Percentiles rank a stretch among this genome's conserved stretches.
phyloP scores from a whole-genome alignment of 2,329 filamentous ascomycete genomes.

The Tolypocladium sp. region DNA sequence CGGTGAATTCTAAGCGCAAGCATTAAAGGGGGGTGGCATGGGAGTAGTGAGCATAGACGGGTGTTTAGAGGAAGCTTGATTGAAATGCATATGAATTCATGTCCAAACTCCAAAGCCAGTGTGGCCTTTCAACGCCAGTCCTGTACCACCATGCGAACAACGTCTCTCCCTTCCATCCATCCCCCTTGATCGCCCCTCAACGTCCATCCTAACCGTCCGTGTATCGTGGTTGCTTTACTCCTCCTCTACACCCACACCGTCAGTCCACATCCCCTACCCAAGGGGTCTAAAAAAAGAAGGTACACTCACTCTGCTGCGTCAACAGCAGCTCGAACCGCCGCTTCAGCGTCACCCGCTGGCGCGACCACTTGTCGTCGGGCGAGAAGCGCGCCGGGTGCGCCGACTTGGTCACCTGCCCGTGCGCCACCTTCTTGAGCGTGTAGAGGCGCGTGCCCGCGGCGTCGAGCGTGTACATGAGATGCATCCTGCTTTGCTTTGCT shows the following conservation, averaged over 20 bases:
- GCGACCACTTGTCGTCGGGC: constrained; percentile 97
- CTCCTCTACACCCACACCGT: background rate
- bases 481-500: too few species aligned
- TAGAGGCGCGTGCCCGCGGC: constrained; percentile 78
- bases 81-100: constrained; percentile 4
- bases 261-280: background rate
- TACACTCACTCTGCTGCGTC: constrained; percentile 61
- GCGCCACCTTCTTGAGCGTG: constrained; percentile 84
- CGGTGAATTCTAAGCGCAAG: constrained; percentile 71
- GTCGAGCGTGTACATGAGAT: constrained; percentile 78
- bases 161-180: background rate
- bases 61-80: constrained; percentile 1
- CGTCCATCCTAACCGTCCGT: too few species aligned
- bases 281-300: too few species aligned
- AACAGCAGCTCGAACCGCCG: constrained; percentile 83
- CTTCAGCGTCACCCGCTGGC: constrained; percentile 91
- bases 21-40: constrained; percentile 20
- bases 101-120: background rate
- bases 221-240: background rate
- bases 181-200: background rate
- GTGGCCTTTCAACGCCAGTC: background rate
- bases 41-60: background rate
- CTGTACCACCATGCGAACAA: background rate
- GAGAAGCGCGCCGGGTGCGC: constrained; percentile 95
- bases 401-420: constrained; percentile 84